These are phyloP conservation scores for Boletus barrowsii DNA, from an alignment of 768 basidiomycete genomes.

Conservation along the genomic window DNA sequence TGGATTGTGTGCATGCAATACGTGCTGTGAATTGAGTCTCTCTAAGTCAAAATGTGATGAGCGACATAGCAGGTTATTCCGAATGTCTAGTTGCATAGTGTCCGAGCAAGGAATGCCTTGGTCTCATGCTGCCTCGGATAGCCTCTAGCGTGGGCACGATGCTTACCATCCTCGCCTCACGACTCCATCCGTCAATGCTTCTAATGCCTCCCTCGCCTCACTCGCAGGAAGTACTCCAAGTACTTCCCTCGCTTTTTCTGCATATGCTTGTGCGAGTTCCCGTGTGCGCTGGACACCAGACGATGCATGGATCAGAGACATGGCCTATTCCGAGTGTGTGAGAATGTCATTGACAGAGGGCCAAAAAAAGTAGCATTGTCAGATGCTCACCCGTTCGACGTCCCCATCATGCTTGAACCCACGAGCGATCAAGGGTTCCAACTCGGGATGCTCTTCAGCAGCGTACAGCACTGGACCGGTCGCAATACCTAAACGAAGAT, in stretches of 20 bases:
- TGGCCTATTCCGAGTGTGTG: slow-evolving; percentile 45
- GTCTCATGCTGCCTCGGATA: not conserved
- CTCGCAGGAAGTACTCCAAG: slow-evolving; percentile 74
- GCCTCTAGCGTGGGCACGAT: not conserved
- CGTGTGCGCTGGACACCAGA: slow-evolving; percentile 78
- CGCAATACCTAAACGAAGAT: slow-evolving; percentile 78
- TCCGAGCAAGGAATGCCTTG: not conserved
- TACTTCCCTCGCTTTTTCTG: slow-evolving; percentile 69
- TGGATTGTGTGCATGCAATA: not conserved
- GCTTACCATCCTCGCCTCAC: slow-evolving; percentile 53
- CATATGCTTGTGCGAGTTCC: slow-evolving; percentile 71
- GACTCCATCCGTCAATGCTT: slow-evolving; percentile 65
- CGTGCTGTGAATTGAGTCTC: not conserved
- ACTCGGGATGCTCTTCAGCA: slow-evolving; percentile 74
- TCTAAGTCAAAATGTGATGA: not conserved
- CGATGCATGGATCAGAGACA: slow-evolving; percentile 54
- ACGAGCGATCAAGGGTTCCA: slow-evolving; percentile 75
- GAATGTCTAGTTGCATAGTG: not conserved
- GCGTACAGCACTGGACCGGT: slow-evolving; percentile 87
- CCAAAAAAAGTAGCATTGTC: not conserved
- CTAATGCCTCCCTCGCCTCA: slow-evolving; percentile 74
- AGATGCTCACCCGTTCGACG: slow-evolving; percentile 61
- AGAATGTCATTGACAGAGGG: not conserved
- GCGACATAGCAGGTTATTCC: not conserved
- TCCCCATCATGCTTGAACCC: slow-evolving; percentile 78